Conservation (phyloP, 371 early-diverging fungal genomes). For the Ordospora colligata region DNA sequence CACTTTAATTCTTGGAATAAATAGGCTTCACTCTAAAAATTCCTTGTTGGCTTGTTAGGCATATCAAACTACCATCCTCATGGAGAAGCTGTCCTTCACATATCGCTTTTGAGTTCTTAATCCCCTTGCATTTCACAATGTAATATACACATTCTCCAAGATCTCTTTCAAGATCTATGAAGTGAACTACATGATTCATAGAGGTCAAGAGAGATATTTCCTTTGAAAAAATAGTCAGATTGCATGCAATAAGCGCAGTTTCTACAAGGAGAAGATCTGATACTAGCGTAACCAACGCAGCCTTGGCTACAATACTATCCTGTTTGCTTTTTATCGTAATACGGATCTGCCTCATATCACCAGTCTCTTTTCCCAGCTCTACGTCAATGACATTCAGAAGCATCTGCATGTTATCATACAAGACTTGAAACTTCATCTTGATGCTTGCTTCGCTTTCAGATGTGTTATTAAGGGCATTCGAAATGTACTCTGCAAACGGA, state of each 20-base stretch:
- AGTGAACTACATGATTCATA: conserved; percentile 32
- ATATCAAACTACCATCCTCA: conserved; percentile 17
- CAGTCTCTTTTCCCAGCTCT: conserved; percentile 6
- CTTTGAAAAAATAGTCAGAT: conserved; percentile 19
- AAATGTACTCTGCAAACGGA: conserved; percentile 11
- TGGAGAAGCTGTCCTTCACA: conserved; percentile 14
- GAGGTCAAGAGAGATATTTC: conserved; percentile 19
- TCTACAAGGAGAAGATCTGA: conserved; percentile 29
- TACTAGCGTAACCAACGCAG: conserved; percentile 14
- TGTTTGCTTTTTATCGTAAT: not conserved
- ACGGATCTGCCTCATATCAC: conserved; percentile 33
- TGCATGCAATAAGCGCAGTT: conserved; percentile 29
- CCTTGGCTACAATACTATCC: not conserved
- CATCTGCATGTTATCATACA: conserved; percentile 6
- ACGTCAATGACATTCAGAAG: conserved; percentile 11
- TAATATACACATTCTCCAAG: conserved; percentile 4
- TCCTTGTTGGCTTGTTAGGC: conserved; percentile 24
- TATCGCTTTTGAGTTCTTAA: conserved; percentile 18
- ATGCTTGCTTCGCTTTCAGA: not conserved
- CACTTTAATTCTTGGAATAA: not conserved
- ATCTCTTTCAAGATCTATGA: not conserved
- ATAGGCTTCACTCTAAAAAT: conserved; percentile 17
- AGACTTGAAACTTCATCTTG: not conserved
- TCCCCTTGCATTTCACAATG: conserved; percentile 18
- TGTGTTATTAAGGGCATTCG: not conserved